Conservation (phyloP, 148 eudicot species). For the Silene latifolia region DNA sequence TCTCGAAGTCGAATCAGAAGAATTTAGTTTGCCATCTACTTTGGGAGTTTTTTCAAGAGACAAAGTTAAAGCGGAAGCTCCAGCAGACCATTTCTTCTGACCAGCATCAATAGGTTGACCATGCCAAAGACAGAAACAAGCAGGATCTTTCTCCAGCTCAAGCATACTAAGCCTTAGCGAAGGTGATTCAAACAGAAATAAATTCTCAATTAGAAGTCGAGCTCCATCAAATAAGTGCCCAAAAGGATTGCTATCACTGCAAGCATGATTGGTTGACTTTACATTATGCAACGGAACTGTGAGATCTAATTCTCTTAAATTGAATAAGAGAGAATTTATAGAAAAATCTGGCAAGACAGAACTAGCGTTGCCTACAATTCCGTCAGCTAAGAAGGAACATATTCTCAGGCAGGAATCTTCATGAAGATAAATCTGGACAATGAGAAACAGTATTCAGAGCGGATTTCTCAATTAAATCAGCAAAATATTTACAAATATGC, state of each 20-base stretch:
- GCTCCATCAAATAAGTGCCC: constrained; percentile 65
- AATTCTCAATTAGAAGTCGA: constrained; percentile 70
- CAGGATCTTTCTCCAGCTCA: constrained; percentile 85
- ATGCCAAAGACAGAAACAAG: constrained; percentile 91
- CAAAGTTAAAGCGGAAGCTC: constrained; percentile 63
- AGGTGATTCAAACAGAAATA: constrained; percentile 68
- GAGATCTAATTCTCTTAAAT: constrained; percentile 66
- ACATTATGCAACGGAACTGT: constrained; percentile 62
- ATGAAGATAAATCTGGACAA: constrained; percentile 81
- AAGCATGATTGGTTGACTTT: constrained; percentile 25
- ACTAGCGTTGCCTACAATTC: constrained; percentile 60
- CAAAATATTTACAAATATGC: constrained; percentile 4
- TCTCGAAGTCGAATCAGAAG: constrained; percentile 30
- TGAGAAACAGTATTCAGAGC: not conserved
- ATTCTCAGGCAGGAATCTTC: constrained; percentile 95
- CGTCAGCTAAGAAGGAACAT: constrained; percentile 89
- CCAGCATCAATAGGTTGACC: constrained; percentile 90
- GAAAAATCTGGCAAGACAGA: constrained; percentile 65
- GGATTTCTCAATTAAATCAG: not conserved
- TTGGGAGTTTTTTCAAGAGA: constrained; percentile 57
- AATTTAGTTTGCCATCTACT: constrained; percentile 28
- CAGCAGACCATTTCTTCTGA: constrained; percentile 75
- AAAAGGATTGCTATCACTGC: constrained; percentile 23
- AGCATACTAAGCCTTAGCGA: constrained; percentile 48
- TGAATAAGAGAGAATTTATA: constrained; percentile 57